Conservation (phyloP, 164 flowering plant genomes). For the Taxillus chinensis region DNA sequence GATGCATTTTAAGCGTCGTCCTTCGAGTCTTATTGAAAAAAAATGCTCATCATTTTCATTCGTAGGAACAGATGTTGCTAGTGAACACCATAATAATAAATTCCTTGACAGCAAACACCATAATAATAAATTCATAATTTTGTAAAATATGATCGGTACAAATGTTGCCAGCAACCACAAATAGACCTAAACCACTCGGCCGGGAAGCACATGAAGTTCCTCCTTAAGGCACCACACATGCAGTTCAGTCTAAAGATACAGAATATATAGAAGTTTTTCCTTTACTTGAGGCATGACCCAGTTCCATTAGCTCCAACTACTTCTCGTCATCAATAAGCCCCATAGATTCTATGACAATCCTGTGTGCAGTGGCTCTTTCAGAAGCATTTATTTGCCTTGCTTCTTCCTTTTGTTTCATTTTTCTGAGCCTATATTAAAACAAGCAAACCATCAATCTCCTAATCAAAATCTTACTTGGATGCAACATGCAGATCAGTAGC, state of each 20-base stretch:
- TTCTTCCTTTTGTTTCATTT: slow-evolving; percentile 1
- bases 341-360: slow-evolving; percentile 1
- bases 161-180: no score
- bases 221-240: neutral
- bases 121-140: no score
- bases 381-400: neutral
- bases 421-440: slow-evolving; percentile 1
- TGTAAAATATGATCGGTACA: no score
- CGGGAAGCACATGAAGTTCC: neutral
- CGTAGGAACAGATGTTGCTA: no score
- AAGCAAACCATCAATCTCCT: neutral
- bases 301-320: slow-evolving; percentile 1
- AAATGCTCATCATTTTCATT: no score
- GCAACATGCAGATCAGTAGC: neutral
- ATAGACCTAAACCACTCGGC: no score
- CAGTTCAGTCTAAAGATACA: neutral
- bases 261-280: neutral
- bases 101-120: no score
- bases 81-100: no score
- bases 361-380: slow-evolving; percentile 2
- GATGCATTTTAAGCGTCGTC: no score
- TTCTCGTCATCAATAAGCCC: neutral
- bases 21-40: no score
- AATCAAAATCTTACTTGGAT: neutral
- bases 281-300: neutral